Conservation (phyloP, 2,329 filamentous ascomycete species). For the Byssochlamys sp. region DNA sequence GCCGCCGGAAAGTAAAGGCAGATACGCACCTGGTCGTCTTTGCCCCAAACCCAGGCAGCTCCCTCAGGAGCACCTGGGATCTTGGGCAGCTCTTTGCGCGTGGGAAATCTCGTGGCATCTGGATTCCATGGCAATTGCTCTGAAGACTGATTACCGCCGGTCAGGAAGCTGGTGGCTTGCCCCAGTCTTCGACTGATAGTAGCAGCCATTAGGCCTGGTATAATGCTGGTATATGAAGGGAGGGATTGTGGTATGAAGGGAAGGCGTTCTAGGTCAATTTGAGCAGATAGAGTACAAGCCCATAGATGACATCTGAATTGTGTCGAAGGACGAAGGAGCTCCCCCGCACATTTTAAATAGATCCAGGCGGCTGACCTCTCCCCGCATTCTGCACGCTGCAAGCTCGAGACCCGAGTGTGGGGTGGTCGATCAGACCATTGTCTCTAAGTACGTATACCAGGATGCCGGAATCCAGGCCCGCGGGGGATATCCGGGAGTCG, state of each 20-base stretch:
- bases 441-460: too few relatives aligned
- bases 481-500: background rate
- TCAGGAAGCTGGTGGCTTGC: background rate
- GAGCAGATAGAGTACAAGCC: background rate
- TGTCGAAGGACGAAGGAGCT: background rate
- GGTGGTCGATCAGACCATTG: background rate
- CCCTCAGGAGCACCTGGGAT: conserved; percentile 45
- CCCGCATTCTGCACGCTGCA: background rate
- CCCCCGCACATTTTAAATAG: background rate
- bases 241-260: background rate
- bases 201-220: background rate
- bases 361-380: background rate
- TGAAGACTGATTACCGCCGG: background rate
- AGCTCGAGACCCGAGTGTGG: background rate
- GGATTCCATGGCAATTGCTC: conserved; percentile 45
- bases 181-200: background rate
- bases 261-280: background rate
- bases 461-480: background rate
- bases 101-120: conserved; percentile 43
- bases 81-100: conserved; percentile 43
- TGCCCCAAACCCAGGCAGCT: conserved; percentile 54
- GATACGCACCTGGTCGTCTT: conserved; percentile 41
- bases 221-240: background rate
- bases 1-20: background rate
- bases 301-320: background rate